Evolutionary conservation across 768 basidiomycete species (phyloP), one percentile per base, ranked within the genome.

Genomic region (Tubosaeta sp.): DNA sequence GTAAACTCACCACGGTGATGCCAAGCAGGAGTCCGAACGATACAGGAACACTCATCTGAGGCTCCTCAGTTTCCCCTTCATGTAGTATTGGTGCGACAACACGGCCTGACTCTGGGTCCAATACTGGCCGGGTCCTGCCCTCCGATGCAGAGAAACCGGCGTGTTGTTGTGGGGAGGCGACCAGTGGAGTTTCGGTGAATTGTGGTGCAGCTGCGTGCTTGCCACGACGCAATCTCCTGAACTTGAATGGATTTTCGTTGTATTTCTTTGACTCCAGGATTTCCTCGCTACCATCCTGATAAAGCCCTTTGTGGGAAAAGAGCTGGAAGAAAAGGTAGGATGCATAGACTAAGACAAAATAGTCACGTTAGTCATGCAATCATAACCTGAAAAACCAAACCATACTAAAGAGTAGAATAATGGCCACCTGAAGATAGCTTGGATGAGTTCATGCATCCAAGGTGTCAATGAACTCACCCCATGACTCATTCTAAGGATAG

Each of bases 321-420:
- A 90, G 72, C 65, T 91, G 91, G 70, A 92, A 92, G 54, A 87
- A 67, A 16, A 93, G 77, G 59, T 88, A 91, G n/a, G 75, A 77
- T 2, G 60, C 64, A 60, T 94, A 93, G 54, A 90, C 88, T 90
- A 46, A 8, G 53, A 11, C 17, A 31, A 17, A 26, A 51, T 51
- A 25, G 41, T 52, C 32, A 3, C n/a, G 43, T 55, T 49, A 46
- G 34, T 13, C 48, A n/a, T 39, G 25, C 6, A 33, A 22, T 26
- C 26, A 46, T 12, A 33, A 17, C 25, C 11, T 25, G 34, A 41
- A 31, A 22, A 43, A 29, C 10, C 17, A n/a, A 14, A 56, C 65
- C 82, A 38, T 64, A 90, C 88, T 84, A 64, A 86, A 74, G n/a
- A 93, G 74, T 6, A 93, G 74, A 48, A 93, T 78, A 45, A 94